Evolutionary conservation across 352 stramenopile genomes (phyloP), one percentile per base, ranked within the genome.

Genomic region (Pythium aristosporum): DNA sequence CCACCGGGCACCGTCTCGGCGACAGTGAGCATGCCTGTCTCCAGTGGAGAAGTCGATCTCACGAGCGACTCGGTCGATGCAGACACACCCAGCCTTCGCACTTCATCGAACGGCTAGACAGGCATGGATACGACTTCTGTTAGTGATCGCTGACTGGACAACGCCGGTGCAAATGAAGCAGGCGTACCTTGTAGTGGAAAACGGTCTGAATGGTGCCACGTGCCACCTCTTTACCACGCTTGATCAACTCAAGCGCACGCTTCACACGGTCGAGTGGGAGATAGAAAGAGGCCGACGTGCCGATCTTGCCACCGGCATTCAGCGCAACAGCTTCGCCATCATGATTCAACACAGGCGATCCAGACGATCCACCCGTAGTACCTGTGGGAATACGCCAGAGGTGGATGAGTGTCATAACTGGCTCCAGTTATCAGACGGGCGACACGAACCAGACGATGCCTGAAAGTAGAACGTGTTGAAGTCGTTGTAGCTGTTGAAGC

Each of bases 401-500:
- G 34, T 39, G 18, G 15, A 15, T 46, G 10, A 46, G 39, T 13
- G 39, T 20, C 18, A 46, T n/a, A 23, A 15, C 4, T 15, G 12
- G 5, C 3, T 39, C 11, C 34, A 39, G 11, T 3, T 39, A 39
- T 39, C 34, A 32, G 16, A 5, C 16, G 20, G 4, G 37, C 16
- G 16, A 12, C 9, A 18, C 41, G 39, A 72, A 77, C 79, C 80
- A 15, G 87, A 96, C 21, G 87, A 94, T 42, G 91, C 91, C 57
- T 92, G 84, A 60, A 92, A 93, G 75, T 98, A 98, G 69, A 98
- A 98, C 49, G 91, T 98, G 72, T 97, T 97, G 55, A 96, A 96
- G 65, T 98, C 92, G 66, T 95, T 96, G 85, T 97, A 98, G 60
- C 78, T 94, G 66, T 95, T 94, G 56, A 70, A 89, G 8, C 87